Evolutionary conservation across 176 grass and related monocot genomes (phyloP), one percentile per base, ranked within the genome.

Genomic region (Typha latifolia): DNA sequence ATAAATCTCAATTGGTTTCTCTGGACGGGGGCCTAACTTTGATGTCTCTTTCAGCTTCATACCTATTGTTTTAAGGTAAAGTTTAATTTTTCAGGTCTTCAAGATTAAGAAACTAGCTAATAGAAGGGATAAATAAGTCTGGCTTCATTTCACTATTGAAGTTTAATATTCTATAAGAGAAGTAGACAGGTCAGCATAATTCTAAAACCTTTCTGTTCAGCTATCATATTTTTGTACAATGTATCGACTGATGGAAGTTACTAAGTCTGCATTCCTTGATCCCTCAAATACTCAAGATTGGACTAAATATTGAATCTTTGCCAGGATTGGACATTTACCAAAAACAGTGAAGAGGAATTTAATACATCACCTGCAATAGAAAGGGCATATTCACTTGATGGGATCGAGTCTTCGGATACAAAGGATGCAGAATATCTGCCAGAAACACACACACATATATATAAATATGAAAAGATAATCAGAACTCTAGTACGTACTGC

Each of bases 1-100:
- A 66, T 97, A 92, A 68, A 97, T 89, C 76, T 97, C 93, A 8
- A 97, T 84, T 43, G 93, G 88, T 24, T 92, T 97, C 59, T 82
- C 81, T 26, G 93, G 88, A 11, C 85, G 78, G 20, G 86, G 76
- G 62, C 85, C 90, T 77, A 89, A 78, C 32, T 97, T 97, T 56
- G 88, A 97, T 16, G 89, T 78, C 61, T 97, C 93, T 73, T 97
- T 97, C 63, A 97, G 64, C 78, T 86, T 91, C 19, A 70, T 49
- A 82, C 78, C 93, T 97, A 66, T 64, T 64, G 82, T 50, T 51
- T 32, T 34, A 15, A 32, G 49, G 4, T 6, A 69, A 18, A 84
- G 47, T 29, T 69, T 4, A 61, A 66, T 43, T 49, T 52, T 63
- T 31, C 14, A 49, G 14, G 2, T 47, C 34, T 59, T 11, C 34